Conservation (phyloP, 1,284 basidiomycete species). For the Ceratobasidium theobromae region DNA sequence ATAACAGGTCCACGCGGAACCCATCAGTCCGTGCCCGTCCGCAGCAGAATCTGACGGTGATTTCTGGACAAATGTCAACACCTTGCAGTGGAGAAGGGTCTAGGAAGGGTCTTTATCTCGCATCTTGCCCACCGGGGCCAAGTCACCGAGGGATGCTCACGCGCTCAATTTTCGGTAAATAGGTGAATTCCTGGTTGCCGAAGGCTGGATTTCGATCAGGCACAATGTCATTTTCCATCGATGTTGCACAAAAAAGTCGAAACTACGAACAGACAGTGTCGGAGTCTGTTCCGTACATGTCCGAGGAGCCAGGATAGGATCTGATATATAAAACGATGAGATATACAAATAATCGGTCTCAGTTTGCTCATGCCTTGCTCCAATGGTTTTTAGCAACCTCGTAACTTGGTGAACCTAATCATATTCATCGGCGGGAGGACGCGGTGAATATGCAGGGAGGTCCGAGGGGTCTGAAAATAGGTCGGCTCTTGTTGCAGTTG, state of each 20-base stretch:
- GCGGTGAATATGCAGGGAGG: conserved; percentile 18
- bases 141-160: too few relatives aligned
- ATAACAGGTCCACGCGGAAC: conserved; percentile 13
- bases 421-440: not conserved
- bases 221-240: not conserved
- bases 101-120: conserved; percentile 4
- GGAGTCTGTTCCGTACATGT: not conserved
- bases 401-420: not conserved
- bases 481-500: not conserved
- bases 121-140: too few relatives aligned
- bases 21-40: not conserved
- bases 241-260: too few relatives aligned
- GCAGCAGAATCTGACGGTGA: conserved; percentile 16
- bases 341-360: too few relatives aligned
- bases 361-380: too few relatives aligned
- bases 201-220: not conserved
- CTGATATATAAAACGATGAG: too few relatives aligned
- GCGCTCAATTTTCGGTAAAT: not conserved
- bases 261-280: too few relatives aligned
- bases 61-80: not conserved
- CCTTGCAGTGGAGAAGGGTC: not conserved
- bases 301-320: too few relatives aligned
- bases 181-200: too few relatives aligned
- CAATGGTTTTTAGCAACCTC: not conserved
- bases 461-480: conserved; percentile 20